Conservation (phyloP, 1,284 basidiomycete species). For the Ceratobasidium sp. region DNA sequence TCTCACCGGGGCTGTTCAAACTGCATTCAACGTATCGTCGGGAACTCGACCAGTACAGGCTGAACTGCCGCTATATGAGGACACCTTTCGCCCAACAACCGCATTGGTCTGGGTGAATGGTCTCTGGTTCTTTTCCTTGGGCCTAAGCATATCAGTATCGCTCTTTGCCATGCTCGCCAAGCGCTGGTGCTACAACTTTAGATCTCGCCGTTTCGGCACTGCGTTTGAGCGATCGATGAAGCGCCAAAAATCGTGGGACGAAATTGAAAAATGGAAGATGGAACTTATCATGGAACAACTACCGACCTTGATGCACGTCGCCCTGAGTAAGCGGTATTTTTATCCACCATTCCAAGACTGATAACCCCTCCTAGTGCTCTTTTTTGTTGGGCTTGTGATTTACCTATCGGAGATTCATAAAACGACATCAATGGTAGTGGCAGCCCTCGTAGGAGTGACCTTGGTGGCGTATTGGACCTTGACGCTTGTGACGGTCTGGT, state of each 20-base stretch:
- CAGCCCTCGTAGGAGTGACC: background rate
- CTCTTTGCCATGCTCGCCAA: slow-evolving; percentile 34
- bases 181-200: slow-evolving; percentile 13
- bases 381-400: slow-evolving; percentile 5
- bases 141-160: slow-evolving; percentile 5
- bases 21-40: background rate
- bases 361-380: slow-evolving; percentile 3
- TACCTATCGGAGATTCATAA: slow-evolving; percentile 13
- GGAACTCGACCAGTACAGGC: background rate
- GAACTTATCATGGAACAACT: background rate
- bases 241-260: slow-evolving; percentile 7
- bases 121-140: slow-evolving; percentile 12
- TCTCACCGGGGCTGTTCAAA: background rate
- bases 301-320: slow-evolving; percentile 13
- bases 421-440: background rate
- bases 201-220: slow-evolving; percentile 7
- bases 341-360: background rate
- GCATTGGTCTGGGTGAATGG: background rate
- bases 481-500: background rate
- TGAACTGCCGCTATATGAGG: background rate
- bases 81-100: background rate
- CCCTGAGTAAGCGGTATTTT: slow-evolving; percentile 1
- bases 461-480: background rate
- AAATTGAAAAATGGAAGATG: slow-evolving; percentile 5
- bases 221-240: background rate